Base-by-base conservation (phyloP, 495 filamentous ascomycete genomes). In the Patellaria atrata region DNA sequence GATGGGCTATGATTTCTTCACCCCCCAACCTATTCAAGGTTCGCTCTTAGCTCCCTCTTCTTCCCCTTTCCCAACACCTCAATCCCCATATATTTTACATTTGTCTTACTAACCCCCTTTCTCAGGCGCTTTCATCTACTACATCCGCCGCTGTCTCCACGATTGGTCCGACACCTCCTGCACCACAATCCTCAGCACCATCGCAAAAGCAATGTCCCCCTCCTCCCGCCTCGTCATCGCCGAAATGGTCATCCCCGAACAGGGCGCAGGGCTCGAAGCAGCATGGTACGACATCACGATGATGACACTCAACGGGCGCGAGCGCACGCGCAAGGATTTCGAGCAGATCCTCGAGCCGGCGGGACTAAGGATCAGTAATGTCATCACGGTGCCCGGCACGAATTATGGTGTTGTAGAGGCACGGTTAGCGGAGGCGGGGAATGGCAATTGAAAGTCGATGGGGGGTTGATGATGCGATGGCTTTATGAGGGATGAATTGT, bases 1-100 rank as follows among this genome's bases (percentile, higher is more conserved):
- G 37, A 21, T 28, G 15, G 18, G 18, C 11, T 41, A 42, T 22
- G 40, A 43, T 27, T 41, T 43, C 37, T 43, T 43, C 38, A 43
- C 38, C 8, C 1, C 26, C 25, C 37, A 43, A 28, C 40, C 40
- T n/a, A 19, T 38, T 2, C 37, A 41, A 37, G 38, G 37, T 35
- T 8, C 9, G 33, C 15, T 17, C 4, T 11, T 1, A 26, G n/a
- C n/a, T n/a, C n/a, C n/a, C n/a, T n/a, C n/a, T n/a, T n/a, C n/a
- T n/a, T n/a, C n/a, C n/a, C n/a, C n/a, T n/a, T n/a, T n/a, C n/a
- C n/a, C n/a, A n/a, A n/a, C n/a, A n/a, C n/a, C n/a, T n/a, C n/a
- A n/a, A 26, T n/a, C 8, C 8, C 8, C 23, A 26, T 8, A 26
- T 8, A 8, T 13, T 12, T 27, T n/a, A 4, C 11, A 16, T 4